Conservation (phyloP, 352 stramenopile species). For the Phytophthora lateralis region DNA sequence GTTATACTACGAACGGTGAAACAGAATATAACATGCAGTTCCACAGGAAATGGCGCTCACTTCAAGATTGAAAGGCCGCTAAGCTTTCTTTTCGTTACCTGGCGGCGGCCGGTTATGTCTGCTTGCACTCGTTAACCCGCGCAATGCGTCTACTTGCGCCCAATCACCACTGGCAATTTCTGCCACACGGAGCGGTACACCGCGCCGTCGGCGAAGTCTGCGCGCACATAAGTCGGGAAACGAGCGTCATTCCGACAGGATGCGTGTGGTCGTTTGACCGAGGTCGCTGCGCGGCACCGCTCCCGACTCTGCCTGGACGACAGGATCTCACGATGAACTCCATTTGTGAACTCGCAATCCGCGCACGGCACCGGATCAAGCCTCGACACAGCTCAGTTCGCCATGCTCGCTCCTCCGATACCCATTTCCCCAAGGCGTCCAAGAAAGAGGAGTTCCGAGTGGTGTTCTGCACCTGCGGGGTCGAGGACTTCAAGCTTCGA, state of each 20-base stretch:
- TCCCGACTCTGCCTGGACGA: slow-evolving; percentile 7
- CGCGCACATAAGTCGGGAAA: slow-evolving; percentile 24
- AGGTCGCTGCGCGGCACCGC: slow-evolving; percentile 17
- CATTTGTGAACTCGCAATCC: slow-evolving; percentile 23
- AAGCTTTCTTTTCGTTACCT: neutral
- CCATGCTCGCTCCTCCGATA: slow-evolving; percentile 26
- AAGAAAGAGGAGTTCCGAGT: slow-evolving; percentile 12
- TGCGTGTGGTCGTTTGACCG: slow-evolving; percentile 4
- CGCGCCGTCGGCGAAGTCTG: slow-evolving; percentile 16
- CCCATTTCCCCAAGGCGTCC: slow-evolving; percentile 14
- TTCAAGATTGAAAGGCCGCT: neutral
- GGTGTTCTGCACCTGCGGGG: slow-evolving; percentile 22
- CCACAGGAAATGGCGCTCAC: too few species aligned
- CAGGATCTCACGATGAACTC: slow-evolving; percentile 10
- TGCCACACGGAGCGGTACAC: slow-evolving; percentile 13
- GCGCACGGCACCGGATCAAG: neutral
- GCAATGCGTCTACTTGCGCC: slow-evolving; percentile 11
- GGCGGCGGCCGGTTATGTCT: slow-evolving; percentile 11
- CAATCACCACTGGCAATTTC: slow-evolving; percentile 13
- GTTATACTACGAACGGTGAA: too few species aligned
- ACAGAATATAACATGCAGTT: too few species aligned
- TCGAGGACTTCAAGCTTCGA: slow-evolving; percentile 28
- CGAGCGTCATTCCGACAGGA: slow-evolving; percentile 17
- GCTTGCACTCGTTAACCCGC: neutral
- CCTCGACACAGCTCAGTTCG: neutral